phyloP scores from a whole-genome alignment of 306 rosid genomes.

The Vigna hirtella region DNA sequence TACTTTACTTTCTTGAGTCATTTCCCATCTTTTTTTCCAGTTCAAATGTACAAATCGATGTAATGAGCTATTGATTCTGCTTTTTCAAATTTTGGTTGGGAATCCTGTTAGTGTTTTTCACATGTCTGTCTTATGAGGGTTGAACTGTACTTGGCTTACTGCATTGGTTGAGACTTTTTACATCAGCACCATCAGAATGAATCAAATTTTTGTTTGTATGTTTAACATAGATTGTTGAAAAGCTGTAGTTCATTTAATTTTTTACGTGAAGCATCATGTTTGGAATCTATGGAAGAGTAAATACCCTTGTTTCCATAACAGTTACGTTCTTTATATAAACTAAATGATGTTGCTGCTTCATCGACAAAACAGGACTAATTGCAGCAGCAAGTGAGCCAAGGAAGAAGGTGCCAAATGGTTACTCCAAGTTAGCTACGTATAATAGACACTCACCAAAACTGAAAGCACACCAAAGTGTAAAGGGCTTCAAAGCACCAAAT shows the following conservation, averaged over 20 bases:
- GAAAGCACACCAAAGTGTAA: slow-evolving; percentile 61
- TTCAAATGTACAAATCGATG: slow-evolving; percentile 11
- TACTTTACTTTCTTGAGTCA: slow-evolving; percentile 36
- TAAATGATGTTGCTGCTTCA: slow-evolving; percentile 21
- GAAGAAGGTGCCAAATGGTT: slow-evolving; percentile 48
- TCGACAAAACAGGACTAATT: slow-evolving; percentile 65
- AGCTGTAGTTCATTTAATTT: background rate
- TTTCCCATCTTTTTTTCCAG: background rate
- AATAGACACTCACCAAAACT: slow-evolving; percentile 55
- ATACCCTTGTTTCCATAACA: background rate
- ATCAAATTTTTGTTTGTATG: background rate
- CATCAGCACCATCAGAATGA: background rate
- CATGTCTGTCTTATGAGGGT: background rate
- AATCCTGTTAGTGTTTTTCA: slow-evolving; percentile 12
- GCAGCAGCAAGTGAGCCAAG: slow-evolving; percentile 65
- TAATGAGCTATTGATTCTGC: background rate
- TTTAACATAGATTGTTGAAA: background rate
- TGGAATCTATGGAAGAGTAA: slow-evolving; percentile 2
- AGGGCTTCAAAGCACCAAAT: slow-evolving; percentile 59
- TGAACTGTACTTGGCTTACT: background rate
- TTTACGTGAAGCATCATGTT: background rate
- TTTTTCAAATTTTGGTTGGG: background rate
- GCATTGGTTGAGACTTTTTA: background rate
- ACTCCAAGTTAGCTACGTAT: slow-evolving; percentile 42
- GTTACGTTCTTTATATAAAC: slow-evolving; percentile 1